phyloP scores from a whole-genome alignment of 305 asterid species.

The Vinca major region DNA sequence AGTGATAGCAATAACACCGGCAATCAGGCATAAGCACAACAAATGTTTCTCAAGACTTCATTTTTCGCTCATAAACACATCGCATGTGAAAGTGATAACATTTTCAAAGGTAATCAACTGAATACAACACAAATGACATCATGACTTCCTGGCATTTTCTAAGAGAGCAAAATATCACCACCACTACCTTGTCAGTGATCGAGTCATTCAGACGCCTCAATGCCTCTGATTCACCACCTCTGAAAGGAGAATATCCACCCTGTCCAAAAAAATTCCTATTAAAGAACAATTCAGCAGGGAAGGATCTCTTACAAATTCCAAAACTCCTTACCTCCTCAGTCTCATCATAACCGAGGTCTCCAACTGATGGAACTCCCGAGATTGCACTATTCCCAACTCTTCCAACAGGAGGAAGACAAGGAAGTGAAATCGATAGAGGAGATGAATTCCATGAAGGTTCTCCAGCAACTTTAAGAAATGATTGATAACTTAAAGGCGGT shows the following conservation, averaged over 20 bases:
- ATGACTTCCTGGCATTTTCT: background rate
- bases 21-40: background rate
- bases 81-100: background rate
- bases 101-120: background rate
- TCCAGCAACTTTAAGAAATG: constrained; percentile 81
- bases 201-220: constrained; percentile 64
- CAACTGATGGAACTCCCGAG: constrained; percentile 60
- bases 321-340: constrained; percentile 39
- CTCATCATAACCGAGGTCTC: constrained; percentile 72
- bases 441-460: constrained; percentile 71
- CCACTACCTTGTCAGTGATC: constrained; percentile 50
- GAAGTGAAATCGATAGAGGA: constrained; percentile 37
- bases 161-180: background rate
- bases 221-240: constrained; percentile 96
- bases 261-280: constrained; percentile 24
- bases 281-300: constrained; percentile 6
- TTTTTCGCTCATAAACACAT: background rate
- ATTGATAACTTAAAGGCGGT: constrained; percentile 81
- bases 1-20: background rate
- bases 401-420: constrained; percentile 64
- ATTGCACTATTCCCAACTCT: constrained; percentile 34
- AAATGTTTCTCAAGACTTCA: background rate
- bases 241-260: constrained; percentile 69
- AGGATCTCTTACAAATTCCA: constrained; percentile 10
- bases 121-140: background rate